These are phyloP conservation scores for Coemansia sp. DNA, from an alignment of 192 early-diverging fungal species.

Conservation along the genomic window DNA sequence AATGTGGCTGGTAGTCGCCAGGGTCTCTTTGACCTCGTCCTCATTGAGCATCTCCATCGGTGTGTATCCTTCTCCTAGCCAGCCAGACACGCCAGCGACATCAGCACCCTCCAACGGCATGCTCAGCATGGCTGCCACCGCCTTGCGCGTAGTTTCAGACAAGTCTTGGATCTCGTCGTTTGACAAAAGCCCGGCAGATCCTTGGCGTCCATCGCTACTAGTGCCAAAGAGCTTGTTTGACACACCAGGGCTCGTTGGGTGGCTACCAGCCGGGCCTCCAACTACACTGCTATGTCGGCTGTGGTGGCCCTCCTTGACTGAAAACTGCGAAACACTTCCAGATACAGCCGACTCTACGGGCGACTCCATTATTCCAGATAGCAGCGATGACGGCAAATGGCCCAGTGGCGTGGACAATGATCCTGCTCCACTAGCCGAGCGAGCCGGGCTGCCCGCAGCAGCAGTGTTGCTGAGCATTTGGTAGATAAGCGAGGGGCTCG, in stretches of 20 bases:
- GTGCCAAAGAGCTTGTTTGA: background rate
- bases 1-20: slow-evolving; percentile 44
- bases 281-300: background rate
- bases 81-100: slow-evolving; percentile 41
- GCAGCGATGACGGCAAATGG: slow-evolving; percentile 11
- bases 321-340: slow-evolving; percentile 24
- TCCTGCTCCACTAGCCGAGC: background rate
- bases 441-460: background rate
- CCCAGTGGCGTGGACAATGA: background rate
- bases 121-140: slow-evolving; percentile 33
- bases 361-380: slow-evolving; percentile 20
- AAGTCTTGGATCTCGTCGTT: slow-evolving; percentile 38
- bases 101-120: slow-evolving; percentile 48
- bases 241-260: background rate
- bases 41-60: slow-evolving; percentile 37
- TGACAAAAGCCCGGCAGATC: slow-evolving; percentile 11
- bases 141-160: slow-evolving; percentile 35
- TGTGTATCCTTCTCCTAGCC: slow-evolving; percentile 47
- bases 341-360: slow-evolving; percentile 16
- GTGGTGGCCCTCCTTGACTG: background rate
- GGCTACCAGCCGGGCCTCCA: too few species aligned
- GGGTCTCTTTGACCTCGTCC: slow-evolving; percentile 41
- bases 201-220: background rate
- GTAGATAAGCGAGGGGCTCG: slow-evolving; percentile 42
- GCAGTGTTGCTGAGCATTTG: slow-evolving; percentile 23